Evolutionary conservation across 129 eudicot species (phyloP).

Genomic region (Arctium lappa): DNA sequence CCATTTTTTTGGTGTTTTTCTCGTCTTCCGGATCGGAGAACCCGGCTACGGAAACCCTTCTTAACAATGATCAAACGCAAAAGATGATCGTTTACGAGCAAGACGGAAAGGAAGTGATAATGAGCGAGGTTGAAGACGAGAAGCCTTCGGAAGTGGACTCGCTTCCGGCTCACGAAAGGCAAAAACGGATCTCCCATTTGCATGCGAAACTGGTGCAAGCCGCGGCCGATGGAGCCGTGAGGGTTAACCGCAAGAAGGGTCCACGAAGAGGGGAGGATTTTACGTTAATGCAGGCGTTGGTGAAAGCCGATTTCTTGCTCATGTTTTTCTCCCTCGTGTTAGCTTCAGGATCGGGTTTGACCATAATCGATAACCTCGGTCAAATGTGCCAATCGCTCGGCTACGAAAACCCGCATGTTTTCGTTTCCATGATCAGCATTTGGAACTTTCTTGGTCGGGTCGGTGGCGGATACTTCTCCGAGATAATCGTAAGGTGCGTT

Average conservation of each 20-base stretch:
- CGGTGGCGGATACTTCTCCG: slow-evolving; percentile 77
- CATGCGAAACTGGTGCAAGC: slow-evolving; percentile 59
- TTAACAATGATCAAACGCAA: slow-evolving; percentile 30
- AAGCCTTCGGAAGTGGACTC: slow-evolving; percentile 32
- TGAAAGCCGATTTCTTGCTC: slow-evolving; percentile 70
- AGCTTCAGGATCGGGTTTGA: slow-evolving; percentile 72
- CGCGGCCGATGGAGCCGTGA: slow-evolving; percentile 63
- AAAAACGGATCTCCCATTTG: slow-evolving; percentile 46
- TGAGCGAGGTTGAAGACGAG: slow-evolving; percentile 55
- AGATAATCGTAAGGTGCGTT: slow-evolving; percentile 49
- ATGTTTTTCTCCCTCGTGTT: slow-evolving; percentile 57
- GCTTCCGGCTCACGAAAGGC: slow-evolving; percentile 41
- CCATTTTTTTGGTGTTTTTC: slow-evolving; percentile 36
- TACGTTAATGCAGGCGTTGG: slow-evolving; percentile 56
- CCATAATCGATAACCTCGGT: slow-evolving; percentile 67
- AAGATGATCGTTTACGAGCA: slow-evolving; percentile 11
- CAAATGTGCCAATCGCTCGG: slow-evolving; percentile 69
- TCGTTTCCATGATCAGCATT: slow-evolving; percentile 73
- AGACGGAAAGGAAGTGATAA: slow-evolving; percentile 31
- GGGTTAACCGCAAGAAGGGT: slow-evolving; percentile 47
- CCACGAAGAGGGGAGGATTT: slow-evolving; percentile 71
- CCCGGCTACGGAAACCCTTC: slow-evolving; percentile 33
- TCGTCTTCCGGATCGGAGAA: slow-evolving; percentile 27
- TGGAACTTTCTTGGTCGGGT: slow-evolving; percentile 79
- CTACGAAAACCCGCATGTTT: slow-evolving; percentile 47